Evolutionary conservation across 2,329 filamentous ascomycete genomes (phyloP).

Genomic region (Tolypocladium pustulatum): DNA sequence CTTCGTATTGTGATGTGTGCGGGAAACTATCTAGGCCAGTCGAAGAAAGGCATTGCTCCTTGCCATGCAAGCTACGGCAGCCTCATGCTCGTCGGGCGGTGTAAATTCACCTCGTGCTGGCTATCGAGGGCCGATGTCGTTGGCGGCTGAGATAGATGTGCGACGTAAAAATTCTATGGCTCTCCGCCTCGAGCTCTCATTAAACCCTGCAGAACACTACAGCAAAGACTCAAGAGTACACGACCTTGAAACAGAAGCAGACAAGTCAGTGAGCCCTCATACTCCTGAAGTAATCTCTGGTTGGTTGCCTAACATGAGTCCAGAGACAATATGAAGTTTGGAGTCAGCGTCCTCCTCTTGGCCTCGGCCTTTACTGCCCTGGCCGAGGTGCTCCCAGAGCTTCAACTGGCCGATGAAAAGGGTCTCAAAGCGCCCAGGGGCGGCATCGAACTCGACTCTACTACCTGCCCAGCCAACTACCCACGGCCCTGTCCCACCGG

Average conservation of each 20-base stretch:
- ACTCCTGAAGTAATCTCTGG: too few species aligned
- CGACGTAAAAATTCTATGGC: neutral
- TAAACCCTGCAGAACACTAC: neutral
- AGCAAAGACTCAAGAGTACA: neutral
- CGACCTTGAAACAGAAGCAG: neutral
- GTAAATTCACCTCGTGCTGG: neutral
- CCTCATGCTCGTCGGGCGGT: neutral
- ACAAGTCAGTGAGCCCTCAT: neutral
- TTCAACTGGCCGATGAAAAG: conserved; percentile 1
- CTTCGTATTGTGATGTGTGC: neutral
- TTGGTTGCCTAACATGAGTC: neutral
- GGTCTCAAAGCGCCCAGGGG: neutral
- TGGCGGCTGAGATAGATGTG: neutral
- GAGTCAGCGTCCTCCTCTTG: conserved; percentile 1
- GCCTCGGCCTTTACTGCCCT: neutral
- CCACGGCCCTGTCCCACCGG: conserved; percentile 2
- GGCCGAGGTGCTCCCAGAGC: neutral
- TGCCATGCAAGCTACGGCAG: neutral
- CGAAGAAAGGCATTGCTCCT: neutral
- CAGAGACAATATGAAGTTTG: conserved; percentile 1
- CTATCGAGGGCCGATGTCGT: neutral
- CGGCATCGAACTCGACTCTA: neutral
- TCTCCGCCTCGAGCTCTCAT: neutral
- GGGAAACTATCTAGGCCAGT: neutral
- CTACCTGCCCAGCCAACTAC: conserved; percentile 1